Evolutionary conservation across 352 stramenopile genomes (phyloP), one percentile per base, ranked within the genome.

Genomic region (Pythium aristosporum): DNA sequence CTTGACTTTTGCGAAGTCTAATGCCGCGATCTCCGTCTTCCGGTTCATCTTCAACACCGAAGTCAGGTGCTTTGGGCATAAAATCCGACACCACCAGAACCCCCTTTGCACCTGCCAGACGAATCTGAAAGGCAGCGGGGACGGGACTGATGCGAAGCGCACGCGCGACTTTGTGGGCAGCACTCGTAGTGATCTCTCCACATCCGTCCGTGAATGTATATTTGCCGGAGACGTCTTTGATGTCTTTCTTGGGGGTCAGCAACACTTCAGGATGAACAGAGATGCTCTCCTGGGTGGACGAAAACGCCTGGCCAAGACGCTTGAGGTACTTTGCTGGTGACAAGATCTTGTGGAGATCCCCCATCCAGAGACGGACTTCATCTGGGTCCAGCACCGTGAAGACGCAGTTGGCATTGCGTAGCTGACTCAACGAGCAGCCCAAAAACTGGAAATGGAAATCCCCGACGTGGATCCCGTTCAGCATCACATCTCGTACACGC

Each of bases 301-400:
- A 91, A 46, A 93, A 91, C 5, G 80, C 79, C 68, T 90, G 85
- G 11, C 82, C 82, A 12, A 93, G 57, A 34, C 85, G 82, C 68
- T 93, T 93, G 9, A 93, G 52, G 43, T 91, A 93, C 49, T 93
- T 91, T 13, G 80, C 74, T 12, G 79, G 73, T 11, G 80, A 82
- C 7, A 50, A 70, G n/a, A 91, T 81, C 0, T 48, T 21, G 1
- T 73, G 74, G 3, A 93, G 62, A 52, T 91, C 73, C 28, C 85
- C 85, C 55, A 91, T 69, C 85, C 85, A 93, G 15, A 57, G 32
- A 13, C 85, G 69, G 46, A 91, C 61, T 46, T 65, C 13, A 15
- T 74, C 47, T 28, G 83, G 82, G 46, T 93, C 68, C 34, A 89
- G 55, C 5, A 68, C 55, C 16, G 85, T 93, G 55, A 93, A 93